These are phyloP conservation scores for Fusarium staphyleae DNA, from an alignment of 2,329 filamentous ascomycete genomes.

Conservation along the genomic window DNA sequence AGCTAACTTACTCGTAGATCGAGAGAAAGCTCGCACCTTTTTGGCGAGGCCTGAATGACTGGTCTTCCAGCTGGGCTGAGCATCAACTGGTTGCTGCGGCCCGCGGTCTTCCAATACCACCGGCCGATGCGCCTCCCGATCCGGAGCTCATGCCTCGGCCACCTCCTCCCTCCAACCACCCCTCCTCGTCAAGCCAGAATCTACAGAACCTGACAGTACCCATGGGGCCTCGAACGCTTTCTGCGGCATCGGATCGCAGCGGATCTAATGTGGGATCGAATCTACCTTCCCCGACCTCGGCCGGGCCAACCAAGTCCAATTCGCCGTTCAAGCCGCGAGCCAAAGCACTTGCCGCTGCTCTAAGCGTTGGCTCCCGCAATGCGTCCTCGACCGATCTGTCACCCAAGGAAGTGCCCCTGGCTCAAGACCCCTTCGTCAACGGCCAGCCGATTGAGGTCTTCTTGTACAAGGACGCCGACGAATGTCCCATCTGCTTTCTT, in stretches of 20 bases:
- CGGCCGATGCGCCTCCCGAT: constrained; percentile 81
- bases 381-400: constrained; percentile 73
- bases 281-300: constrained; percentile 56
- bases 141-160: constrained; percentile 65
- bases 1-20: constrained; percentile 65
- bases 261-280: constrained; percentile 67
- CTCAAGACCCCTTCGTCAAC: constrained; percentile 86
- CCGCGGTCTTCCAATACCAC: constrained; percentile 81
- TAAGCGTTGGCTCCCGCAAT: constrained; percentile 77
- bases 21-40: constrained; percentile 93
- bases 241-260: constrained; percentile 75
- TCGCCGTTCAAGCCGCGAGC: constrained; percentile 80
- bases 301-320: constrained; percentile 49
- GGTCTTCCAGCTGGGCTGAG: constrained; percentile 88
- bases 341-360: constrained; percentile 85
- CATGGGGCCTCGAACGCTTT: constrained; percentile 78
- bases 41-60: constrained; percentile 92
- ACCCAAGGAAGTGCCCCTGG: constrained; percentile 80
- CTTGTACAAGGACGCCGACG: constrained; percentile 86
- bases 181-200: constrained; percentile 60
- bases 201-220: constrained; percentile 80
- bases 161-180: constrained; percentile 54
- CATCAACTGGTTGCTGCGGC: constrained; percentile 93
- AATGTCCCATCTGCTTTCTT: constrained; percentile 96
- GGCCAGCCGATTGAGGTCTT: constrained; percentile 94